Conservation (phyloP, 768 basidiomycete species). For the Pholiota microspora region DNA sequence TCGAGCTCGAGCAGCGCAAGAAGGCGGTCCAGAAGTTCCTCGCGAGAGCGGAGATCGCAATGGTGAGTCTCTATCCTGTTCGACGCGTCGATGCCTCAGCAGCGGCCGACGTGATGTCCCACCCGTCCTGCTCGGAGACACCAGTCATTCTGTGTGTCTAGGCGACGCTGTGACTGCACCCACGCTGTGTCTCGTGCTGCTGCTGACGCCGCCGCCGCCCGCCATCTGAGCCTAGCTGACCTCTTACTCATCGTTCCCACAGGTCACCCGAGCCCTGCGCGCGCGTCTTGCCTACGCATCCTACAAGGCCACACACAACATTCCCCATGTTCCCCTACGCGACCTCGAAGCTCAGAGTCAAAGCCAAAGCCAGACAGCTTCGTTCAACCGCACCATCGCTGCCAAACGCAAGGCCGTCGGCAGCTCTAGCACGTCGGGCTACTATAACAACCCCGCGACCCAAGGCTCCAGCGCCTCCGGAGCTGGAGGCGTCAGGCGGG, state of each 20-base stretch:
- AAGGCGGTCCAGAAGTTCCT: conserved; percentile 73
- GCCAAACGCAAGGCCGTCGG: conserved; percentile 55
- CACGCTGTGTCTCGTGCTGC: neutral
- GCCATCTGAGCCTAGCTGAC: conserved; percentile 28
- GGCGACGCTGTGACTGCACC: conserved; percentile 4
- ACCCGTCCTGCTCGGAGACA: conserved; percentile 19
- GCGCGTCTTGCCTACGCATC: conserved; percentile 81
- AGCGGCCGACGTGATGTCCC: conserved; percentile 20
- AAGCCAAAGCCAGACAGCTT: conserved; percentile 37
- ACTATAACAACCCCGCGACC: conserved; percentile 51
- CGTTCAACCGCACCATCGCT: conserved; percentile 51
- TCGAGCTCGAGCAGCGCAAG: conserved; percentile 59
- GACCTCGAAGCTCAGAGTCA: conserved; percentile 70
- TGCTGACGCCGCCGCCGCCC: conserved; percentile 4
- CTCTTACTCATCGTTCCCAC: conserved; percentile 35
- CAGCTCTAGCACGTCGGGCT: conserved; percentile 37
- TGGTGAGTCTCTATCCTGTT: conserved; percentile 53
- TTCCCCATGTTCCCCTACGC: conserved; percentile 60
- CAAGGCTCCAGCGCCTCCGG: conserved; percentile 17
- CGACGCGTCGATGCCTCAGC: conserved; percentile 46
- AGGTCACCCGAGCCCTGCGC: conserved; percentile 82
- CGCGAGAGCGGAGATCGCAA: conserved; percentile 75
- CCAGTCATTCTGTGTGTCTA: conserved; percentile 13
- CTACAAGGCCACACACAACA: conserved; percentile 78
- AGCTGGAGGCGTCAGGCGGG: conserved; percentile 28